phyloP scores from a whole-genome alignment of 306 rosid species.

The Trifolium fragiferum region DNA sequence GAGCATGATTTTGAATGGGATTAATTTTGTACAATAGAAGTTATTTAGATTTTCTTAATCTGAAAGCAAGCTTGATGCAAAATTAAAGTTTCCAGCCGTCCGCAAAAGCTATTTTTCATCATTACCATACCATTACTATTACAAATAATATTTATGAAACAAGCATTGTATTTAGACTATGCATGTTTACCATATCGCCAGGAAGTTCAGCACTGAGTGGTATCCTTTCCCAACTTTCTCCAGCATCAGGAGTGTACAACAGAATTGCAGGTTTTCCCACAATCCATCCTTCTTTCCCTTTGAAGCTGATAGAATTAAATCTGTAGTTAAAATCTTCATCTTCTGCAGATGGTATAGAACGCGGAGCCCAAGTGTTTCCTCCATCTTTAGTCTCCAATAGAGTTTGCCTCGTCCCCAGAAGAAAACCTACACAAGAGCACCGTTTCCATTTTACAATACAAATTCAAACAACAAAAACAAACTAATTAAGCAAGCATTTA shows the following conservation, averaged over 20 bases:
- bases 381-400: constrained; percentile 94
- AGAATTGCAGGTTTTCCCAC: constrained; percentile 93
- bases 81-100: background rate
- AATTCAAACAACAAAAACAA: background rate
- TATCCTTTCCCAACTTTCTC: constrained; percentile 89
- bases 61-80: background rate
- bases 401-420: constrained; percentile 87
- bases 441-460: background rate
- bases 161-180: background rate
- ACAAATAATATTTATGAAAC: background rate
- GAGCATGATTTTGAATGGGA: background rate
- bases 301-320: constrained; percentile 88
- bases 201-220: constrained; percentile 92
- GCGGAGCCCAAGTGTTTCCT: constrained; percentile 83
- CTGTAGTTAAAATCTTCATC: constrained; percentile 96
- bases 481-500: background rate
- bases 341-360: constrained; percentile 93
- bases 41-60: background rate
- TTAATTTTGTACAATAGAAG: background rate
- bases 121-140: background rate
- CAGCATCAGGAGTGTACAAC: constrained; percentile 84
- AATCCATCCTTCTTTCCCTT: constrained; percentile 96
- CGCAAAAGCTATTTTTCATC: background rate
- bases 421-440: constrained; percentile 64
- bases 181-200: constrained; percentile 76